Percentiles rank a stretch among this genome's conserved stretches.
Conservation (phyloP, 305 asterid genomes). For the Fraxinus nigra region DNA sequence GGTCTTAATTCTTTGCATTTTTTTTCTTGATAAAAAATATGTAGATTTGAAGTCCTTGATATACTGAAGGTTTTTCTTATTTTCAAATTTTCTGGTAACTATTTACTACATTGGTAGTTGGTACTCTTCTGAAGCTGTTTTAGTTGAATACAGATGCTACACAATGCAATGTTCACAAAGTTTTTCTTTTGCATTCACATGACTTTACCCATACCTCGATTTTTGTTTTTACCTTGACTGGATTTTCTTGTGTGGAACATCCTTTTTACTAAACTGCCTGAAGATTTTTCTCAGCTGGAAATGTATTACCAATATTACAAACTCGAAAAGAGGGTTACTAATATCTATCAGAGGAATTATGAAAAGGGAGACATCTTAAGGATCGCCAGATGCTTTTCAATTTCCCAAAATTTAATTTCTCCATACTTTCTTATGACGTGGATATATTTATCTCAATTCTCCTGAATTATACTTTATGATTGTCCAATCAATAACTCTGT, state of each 20-base stretch:
- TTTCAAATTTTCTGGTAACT: neutral
- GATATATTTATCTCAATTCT: conserved; percentile 10
- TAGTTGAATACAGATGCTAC: conserved; percentile 5
- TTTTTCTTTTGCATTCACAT: neutral
- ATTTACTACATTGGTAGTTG: neutral
- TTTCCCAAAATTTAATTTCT: conserved; percentile 3
- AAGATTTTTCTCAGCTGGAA: conserved; percentile 7
- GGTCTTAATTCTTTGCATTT: conserved; percentile 8
- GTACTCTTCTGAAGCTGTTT: neutral
- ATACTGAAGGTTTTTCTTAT: neutral
- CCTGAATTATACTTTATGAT: neutral
- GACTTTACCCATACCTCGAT: neutral
- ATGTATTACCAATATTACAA: neutral
- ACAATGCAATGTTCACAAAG: neutral
- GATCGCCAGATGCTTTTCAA: conserved; percentile 6
- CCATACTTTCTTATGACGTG: neutral
- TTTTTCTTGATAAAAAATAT: neutral
- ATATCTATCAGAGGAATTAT: conserved; percentile 1
- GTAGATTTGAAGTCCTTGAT: conserved; percentile 2
- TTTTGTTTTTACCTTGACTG: neutral
- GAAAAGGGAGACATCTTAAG: conserved; percentile 14
- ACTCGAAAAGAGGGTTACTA: neutral
- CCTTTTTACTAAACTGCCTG: neutral
- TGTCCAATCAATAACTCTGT: conserved; percentile 1
- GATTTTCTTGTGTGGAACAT: neutral